Percentiles rank a stretch among this genome's conserved stretches.
Evolutionary conservation across 2,329 filamentous ascomycete species (phyloP).

Genomic region (Neopestalotiopsis clavispora): DNA sequence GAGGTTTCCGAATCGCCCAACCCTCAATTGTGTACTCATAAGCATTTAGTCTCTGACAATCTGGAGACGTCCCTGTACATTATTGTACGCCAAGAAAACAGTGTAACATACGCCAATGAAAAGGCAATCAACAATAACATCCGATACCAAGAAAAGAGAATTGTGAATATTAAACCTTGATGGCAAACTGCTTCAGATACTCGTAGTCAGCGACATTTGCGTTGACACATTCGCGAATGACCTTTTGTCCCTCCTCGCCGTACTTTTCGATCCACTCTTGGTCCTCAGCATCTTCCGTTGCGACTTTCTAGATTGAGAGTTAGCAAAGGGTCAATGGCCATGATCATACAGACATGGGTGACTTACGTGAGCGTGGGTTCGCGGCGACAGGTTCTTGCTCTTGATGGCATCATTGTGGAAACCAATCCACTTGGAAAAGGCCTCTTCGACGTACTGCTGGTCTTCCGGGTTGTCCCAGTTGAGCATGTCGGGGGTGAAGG

Average conservation of each 20-base stretch:
- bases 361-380: slow-evolving; percentile 66
- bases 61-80: slow-evolving; percentile 28
- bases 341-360: background rate
- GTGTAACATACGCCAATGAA: slow-evolving; percentile 25
- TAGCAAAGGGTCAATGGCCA: slow-evolving; percentile 14
- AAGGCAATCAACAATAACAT: slow-evolving; percentile 15
- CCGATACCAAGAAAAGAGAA: slow-evolving; percentile 8
- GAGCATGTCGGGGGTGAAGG: slow-evolving; percentile 80
- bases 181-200: slow-evolving; percentile 79
- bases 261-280: slow-evolving; percentile 76
- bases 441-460: slow-evolving; percentile 68
- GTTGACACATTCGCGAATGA: slow-evolving; percentile 74
- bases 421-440: slow-evolving; percentile 96
- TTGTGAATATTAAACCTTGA: slow-evolving; percentile 54
- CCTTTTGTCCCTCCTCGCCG: slow-evolving; percentile 70
- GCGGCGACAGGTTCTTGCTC: slow-evolving; percentile 75
- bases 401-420: slow-evolving; percentile 95
- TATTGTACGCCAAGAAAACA: slow-evolving; percentile 15
- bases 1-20: background rate
- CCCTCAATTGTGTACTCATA: slow-evolving; percentile 9
- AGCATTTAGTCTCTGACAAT: slow-evolving; percentile 2
- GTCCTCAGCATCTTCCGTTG: slow-evolving; percentile 70
- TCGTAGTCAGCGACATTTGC: slow-evolving; percentile 78
- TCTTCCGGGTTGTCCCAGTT: slow-evolving; percentile 80
- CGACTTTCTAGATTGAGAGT: slow-evolving; percentile 57